Evolutionary conservation across 345 rosid species (phyloP).

Genomic region (Boechera divaricarpa): DNA sequence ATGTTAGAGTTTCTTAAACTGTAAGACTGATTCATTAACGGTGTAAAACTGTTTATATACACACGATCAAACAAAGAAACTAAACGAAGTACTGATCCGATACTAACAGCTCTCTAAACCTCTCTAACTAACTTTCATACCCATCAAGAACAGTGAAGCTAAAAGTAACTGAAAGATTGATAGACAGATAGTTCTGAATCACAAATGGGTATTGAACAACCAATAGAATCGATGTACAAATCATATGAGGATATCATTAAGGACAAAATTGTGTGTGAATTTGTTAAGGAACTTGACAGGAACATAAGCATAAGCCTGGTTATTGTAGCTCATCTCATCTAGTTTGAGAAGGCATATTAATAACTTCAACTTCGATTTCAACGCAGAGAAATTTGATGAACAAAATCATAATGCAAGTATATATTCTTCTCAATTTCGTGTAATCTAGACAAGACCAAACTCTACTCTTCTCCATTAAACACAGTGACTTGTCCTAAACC

Average conservation of each 20-base stretch:
- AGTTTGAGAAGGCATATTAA: neutral
- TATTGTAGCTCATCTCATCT: neutral
- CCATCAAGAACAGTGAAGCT: conserved; percentile 17
- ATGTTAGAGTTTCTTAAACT: neutral
- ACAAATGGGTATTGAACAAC: conserved; percentile 28
- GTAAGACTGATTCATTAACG: neutral
- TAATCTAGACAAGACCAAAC: conserved; percentile 6
- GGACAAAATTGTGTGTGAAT: neutral
- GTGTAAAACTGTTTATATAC: neutral
- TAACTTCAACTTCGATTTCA: neutral
- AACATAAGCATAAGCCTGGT: neutral
- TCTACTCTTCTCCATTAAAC: neutral
- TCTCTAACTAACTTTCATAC: neutral
- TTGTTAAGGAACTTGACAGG: neutral
- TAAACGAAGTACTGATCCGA: neutral
- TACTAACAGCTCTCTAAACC: neutral
- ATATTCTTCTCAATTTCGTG: neutral
- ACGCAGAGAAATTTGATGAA: neutral
- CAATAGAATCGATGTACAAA: neutral
- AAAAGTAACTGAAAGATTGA: neutral
- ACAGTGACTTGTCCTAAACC: conserved; percentile 7
- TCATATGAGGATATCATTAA: neutral
- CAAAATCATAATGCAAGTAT: neutral
- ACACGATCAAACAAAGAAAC: neutral
- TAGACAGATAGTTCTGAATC: neutral